These are phyloP conservation scores for Mortierella alpina DNA, from an alignment of 192 early-diverging fungal genomes.

Conservation along the genomic window DNA sequence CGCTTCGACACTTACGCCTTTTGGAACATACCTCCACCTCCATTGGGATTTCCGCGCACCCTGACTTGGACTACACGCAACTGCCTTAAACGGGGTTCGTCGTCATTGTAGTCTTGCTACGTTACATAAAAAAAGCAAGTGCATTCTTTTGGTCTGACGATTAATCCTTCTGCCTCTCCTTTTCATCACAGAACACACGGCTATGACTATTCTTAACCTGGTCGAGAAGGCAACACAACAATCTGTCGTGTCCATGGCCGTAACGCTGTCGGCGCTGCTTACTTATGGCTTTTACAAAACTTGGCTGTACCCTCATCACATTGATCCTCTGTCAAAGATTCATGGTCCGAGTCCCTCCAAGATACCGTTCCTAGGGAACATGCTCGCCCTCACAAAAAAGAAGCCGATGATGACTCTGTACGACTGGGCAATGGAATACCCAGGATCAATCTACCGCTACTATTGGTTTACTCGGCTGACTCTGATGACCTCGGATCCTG, in stretches of 20 bases:
- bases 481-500: constrained; percentile 44
- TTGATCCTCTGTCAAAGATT: constrained; percentile 31
- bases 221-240: constrained; percentile 21
- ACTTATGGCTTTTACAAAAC: constrained; percentile 38
- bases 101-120: background rate
- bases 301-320: constrained; percentile 33
- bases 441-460: constrained; percentile 42
- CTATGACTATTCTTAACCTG: constrained; percentile 17
- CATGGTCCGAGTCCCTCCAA: constrained; percentile 23
- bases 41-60: too few species aligned
- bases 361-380: constrained; percentile 58
- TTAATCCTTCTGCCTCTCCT: too few species aligned
- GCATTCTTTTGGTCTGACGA: too few species aligned
- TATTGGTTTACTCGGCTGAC: constrained; percentile 48
- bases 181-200: background rate
- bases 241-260: constrained; percentile 14
- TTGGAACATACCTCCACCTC: too few species aligned
- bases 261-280: constrained; percentile 16
- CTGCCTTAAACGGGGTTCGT: background rate
- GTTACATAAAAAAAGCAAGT: background rate
- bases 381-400: constrained; percentile 57
- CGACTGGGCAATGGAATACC: constrained; percentile 52
- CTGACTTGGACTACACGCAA: too few species aligned
- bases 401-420: constrained; percentile 45
- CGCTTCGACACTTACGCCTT: too few species aligned